Conservation (phyloP, 257 asterid genomes). For the Coffea canephora region DNA sequence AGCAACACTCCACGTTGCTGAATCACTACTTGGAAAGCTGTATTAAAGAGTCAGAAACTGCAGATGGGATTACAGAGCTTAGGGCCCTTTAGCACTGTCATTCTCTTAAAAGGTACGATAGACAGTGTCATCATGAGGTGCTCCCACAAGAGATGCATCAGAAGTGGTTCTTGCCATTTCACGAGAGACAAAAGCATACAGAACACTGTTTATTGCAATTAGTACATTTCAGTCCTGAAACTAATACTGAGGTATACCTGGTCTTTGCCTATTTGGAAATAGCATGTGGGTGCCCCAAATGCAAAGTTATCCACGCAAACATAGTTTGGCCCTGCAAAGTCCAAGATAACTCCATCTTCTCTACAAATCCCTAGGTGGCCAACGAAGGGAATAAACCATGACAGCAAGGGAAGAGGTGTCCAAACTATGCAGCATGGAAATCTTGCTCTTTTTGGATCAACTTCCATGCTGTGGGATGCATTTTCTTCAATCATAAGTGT, state of each 20-base stretch:
- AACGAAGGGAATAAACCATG: slow-evolving; percentile 83
- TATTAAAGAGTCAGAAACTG: not conserved
- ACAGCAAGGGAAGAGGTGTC: slow-evolving; percentile 87
- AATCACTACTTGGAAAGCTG: not conserved
- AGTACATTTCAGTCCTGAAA: slow-evolving; percentile 3
- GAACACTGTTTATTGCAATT: not conserved
- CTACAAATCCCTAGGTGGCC: slow-evolving; percentile 91
- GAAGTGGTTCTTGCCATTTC: not conserved
- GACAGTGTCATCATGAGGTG: not conserved
- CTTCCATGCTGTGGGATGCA: slow-evolving; percentile 27
- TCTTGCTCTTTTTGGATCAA: slow-evolving; percentile 61
- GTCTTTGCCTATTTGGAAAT: slow-evolving; percentile 61
- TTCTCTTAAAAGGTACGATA: not conserved
- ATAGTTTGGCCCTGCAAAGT: slow-evolving; percentile 90
- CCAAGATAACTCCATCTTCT: slow-evolving; percentile 89
- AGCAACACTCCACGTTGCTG: not conserved
- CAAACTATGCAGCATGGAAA: slow-evolving; percentile 92
- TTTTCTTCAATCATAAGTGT: slow-evolving; percentile 54
- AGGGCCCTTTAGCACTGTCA: not conserved
- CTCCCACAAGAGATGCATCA: too few species aligned
- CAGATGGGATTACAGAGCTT: not conserved
- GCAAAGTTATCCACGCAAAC: slow-evolving; percentile 86
- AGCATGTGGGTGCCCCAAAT: slow-evolving; percentile 82
- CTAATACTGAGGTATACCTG: slow-evolving; percentile 46
- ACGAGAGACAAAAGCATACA: too few species aligned